These are phyloP conservation scores for Diphasiastrum complanatum DNA, from an alignment of 83 land plant species.

Conservation along the genomic window DNA sequence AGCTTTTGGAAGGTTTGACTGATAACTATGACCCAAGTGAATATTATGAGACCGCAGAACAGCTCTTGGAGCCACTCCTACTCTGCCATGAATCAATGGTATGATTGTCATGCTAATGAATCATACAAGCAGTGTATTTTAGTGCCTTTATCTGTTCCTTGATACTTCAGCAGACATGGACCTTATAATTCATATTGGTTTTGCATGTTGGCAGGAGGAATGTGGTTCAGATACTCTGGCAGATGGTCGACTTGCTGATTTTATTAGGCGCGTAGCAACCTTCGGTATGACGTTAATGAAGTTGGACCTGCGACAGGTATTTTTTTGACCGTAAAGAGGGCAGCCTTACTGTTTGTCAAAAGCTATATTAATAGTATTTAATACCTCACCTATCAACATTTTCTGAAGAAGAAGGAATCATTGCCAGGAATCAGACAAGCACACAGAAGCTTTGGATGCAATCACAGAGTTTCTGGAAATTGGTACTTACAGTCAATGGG, in stretches of 20 bases:
- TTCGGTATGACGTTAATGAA: slow-evolving; percentile 97
- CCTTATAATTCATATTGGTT: background rate
- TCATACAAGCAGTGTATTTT: background rate
- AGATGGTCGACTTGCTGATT: slow-evolving; percentile 81
- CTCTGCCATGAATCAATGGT: slow-evolving; percentile 91
- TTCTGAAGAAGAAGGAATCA: too few species aligned
- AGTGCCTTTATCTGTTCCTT: slow-evolving; percentile 1
- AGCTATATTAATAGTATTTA: too few species aligned
- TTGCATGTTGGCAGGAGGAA: slow-evolving; percentile 48
- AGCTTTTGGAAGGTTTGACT: slow-evolving; percentile 72
- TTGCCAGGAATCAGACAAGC: slow-evolving; percentile 88
- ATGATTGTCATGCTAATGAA: too few species aligned
- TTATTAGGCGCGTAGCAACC: slow-evolving; percentile 77
- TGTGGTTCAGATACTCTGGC: slow-evolving; percentile 71
- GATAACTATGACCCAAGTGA: slow-evolving; percentile 64
- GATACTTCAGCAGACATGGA: background rate
- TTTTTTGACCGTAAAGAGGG: too few species aligned
- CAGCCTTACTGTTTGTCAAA: too few species aligned
- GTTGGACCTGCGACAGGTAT: slow-evolving; percentile 90
- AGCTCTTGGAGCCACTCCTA: slow-evolving; percentile 77
- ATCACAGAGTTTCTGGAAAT: slow-evolving; percentile 78
- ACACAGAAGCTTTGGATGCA: slow-evolving; percentile 82
- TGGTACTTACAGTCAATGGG: slow-evolving; percentile 89
- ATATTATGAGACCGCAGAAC: slow-evolving; percentile 66
- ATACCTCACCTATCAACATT: too few species aligned